Evolutionary conservation across 139 green algal species (phyloP), one percentile per base, ranked within the genome.

Genomic region (Volvox reticuliferus): DNA sequence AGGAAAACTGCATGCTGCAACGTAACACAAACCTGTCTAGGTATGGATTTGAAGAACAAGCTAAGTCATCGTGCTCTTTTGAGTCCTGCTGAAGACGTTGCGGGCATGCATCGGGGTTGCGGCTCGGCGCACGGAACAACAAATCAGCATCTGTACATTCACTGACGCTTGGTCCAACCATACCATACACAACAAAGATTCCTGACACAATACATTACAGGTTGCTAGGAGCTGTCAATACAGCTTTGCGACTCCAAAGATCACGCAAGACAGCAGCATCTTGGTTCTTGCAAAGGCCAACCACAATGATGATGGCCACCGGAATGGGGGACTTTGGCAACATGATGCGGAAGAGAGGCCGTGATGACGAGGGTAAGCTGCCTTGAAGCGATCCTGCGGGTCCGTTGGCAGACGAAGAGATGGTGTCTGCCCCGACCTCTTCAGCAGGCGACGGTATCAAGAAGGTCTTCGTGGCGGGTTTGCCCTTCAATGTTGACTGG

Each of bases 401-500:
- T 55, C 44, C 44, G 44, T 55, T 55, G 44, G 44, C 44, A 55
- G 44, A 55, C 44, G 44, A 55, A 55, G 44, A 55, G 71, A 79
- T 30, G 71, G 9, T 30, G 71, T 79, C 22, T 30, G 71, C 14
- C 21, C 71, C 35, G 71, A 79, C 71, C 71, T 35, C 26, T 18
- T 79, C 32, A 17, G 85, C 71, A 90, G 86, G 86, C 13, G 86
- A 90, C 24, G 86, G 86, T 22, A 44, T 90, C 1, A 90, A 90
- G 44, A 93, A 93, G 28, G 94, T 97, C 21, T 97, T 92, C 82
- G 96, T 98, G 19, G 90, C 94, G 19, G 96, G 96, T 85, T 86
- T 98, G 44, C 83, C 91, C 21, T 96, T 91, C 78, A 92, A 94
- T 0, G 95, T 93, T 1, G 93, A 94, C 35, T 97, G 94, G 96